A percentile compares a stretch with the other conserved stretches of the same genome.
phyloP scores from a whole-genome alignment of 2,329 filamentous ascomycete species.

The Ophiostoma triangulosporum region DNA sequence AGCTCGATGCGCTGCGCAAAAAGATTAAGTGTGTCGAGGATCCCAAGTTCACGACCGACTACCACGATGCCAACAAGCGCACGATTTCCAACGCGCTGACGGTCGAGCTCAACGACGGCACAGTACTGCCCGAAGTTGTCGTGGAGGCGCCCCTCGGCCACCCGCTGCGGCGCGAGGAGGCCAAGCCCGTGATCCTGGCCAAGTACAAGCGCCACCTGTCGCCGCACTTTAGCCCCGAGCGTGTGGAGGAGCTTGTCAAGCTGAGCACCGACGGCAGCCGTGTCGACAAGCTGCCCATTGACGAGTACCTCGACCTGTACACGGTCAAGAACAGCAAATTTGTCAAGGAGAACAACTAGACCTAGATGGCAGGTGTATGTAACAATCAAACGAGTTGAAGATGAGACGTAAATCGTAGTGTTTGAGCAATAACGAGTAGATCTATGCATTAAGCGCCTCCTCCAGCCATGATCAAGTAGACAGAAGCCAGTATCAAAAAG shows the following conservation, averaged over 20 bases:
- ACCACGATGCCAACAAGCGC: constrained; percentile 85
- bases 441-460: too few relatives aligned
- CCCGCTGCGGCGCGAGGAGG: constrained; percentile 80
- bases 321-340: constrained; percentile 50
- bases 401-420: too few relatives aligned
- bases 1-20: constrained; percentile 83
- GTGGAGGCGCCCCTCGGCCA: constrained; percentile 94
- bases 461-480: too few relatives aligned
- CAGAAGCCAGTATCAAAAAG: too few relatives aligned
- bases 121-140: constrained; percentile 74
- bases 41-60: constrained; percentile 84
- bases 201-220: constrained; percentile 91
- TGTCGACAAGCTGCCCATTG: constrained; percentile 70
- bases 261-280: constrained; percentile 62
- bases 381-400: too few relatives aligned
- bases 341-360: constrained; percentile 15
- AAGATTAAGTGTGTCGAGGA: constrained; percentile 96
- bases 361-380: background rate
- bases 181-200: constrained; percentile 88
- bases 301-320: constrained; percentile 87
- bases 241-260: constrained; percentile 71
- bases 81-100: constrained; percentile 97
- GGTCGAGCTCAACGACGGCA: constrained; percentile 89
- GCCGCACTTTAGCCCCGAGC: constrained; percentile 64
- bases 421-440: too few relatives aligned